Evolutionary conservation across 106 monocot genomes (phyloP), one percentile per base, ranked within the genome.

Genomic region (Dendrobium huoshanense): DNA sequence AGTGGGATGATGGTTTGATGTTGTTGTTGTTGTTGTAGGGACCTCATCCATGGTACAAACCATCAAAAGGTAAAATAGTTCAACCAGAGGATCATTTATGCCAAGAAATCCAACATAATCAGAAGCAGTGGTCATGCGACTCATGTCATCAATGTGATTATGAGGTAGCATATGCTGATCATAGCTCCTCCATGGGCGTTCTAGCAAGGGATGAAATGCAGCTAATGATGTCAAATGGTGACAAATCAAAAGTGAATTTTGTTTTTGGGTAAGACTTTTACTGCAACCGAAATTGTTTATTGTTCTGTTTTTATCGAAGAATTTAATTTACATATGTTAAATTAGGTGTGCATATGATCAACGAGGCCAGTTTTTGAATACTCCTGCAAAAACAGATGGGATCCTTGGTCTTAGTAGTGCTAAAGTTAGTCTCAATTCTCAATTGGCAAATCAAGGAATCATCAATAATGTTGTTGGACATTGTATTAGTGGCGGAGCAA

Each of bases 291-390:
- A 11, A 27, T 20, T 8, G 27, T 76, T 76, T 2, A 48, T 76
- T 0, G 15, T 49, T 76, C 13, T 76, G 47, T 19, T 24, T 48
- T 51, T 15, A 49, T 42, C 7, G 41, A 19, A 5, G 48, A 68
- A 67, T 19, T 58, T 74, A 44, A 74, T 19, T 42, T 74, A 44
- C 9, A 42, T 77, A 73, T 61, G 42, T 64, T 68, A 54, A 13
- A 79, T 49, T 78, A 96, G 96, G 79, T 96, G 96, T 85, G 94
- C 88, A 55, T 96, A 96, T 79, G 91, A 96, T 86, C 96, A 96
- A 68, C 93, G 90, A 84, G 96, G 96, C 7, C 88, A 86, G 59
- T 84, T 96, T 81, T 82, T 88, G 51, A 83, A 83, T 48, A 90
- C 91, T 78, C 95, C 92, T 55, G 90, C 91, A 78, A 88, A 94